Evolutionary conservation across 306 rosid species (phyloP).

Genomic region (Castanospermum australe): DNA sequence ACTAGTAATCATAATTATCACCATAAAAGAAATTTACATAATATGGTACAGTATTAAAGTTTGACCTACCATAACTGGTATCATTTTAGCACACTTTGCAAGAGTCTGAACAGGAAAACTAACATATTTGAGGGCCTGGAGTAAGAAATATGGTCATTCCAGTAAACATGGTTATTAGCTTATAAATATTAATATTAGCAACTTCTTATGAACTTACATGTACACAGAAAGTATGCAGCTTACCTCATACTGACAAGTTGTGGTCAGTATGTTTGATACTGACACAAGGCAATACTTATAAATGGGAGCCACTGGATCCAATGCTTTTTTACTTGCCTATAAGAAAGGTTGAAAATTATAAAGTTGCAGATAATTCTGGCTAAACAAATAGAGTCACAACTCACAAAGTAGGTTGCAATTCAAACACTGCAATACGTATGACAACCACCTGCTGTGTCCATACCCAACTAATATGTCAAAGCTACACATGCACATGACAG

Average conservation of each 20-base stretch:
- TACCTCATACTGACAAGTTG: conserved; percentile 97
- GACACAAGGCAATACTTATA: conserved; percentile 83
- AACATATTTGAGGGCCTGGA: conserved; percentile 98
- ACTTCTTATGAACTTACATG: not conserved
- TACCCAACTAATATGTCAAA: not conserved
- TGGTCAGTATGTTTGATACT: conserved; percentile 80
- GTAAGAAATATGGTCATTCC: conserved; percentile 3
- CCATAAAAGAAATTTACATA: not conserved
- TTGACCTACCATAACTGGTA: conserved; percentile 92
- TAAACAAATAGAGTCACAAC: not conserved
- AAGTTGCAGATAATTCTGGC: conserved; percentile 5
- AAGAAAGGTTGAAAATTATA: conserved; percentile 15
- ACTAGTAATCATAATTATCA: not conserved
- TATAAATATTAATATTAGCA: conserved; percentile 1
- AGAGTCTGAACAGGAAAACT: conserved; percentile 98
- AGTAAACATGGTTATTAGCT: not conserved
- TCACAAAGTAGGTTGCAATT: not conserved
- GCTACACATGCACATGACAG: not conserved
- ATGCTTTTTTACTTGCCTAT: conserved; percentile 75
- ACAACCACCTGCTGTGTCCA: not conserved
- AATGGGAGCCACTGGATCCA: conserved; percentile 89
- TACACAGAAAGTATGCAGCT: conserved; percentile 14
- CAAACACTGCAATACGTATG: conserved; percentile 8
- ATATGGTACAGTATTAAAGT: not conserved
- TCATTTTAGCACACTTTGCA: conserved; percentile 97